Base-by-base conservation (phyloP, 2,329 filamentous ascomycete species). In the Mycosphaerella arachidis region DNA sequence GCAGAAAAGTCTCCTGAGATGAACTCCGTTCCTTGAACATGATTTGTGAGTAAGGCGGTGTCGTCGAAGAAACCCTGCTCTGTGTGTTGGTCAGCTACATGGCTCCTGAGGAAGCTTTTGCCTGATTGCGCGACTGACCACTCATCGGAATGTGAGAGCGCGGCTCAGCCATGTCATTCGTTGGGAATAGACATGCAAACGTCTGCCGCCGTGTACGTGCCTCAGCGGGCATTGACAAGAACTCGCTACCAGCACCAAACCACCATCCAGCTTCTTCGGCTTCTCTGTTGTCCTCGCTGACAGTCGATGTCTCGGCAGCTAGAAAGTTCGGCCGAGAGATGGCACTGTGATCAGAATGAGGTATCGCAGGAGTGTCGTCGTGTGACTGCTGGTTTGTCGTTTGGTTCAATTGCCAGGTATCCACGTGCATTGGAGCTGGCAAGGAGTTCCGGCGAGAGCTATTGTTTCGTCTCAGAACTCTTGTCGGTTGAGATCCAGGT, bases 41-140 rank as follows among this genome's bases (percentile, higher is more conserved):
- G 55, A 31, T 29, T 57, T 8, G 54, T 37, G n/a, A 53, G 54
- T 7, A 56, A 50, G 5, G 58, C 48, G 45, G 53, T 56, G 48
- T 56, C 54, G 20, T 60, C 58, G 48, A 56, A 56, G 18, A 60
- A 40, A 30, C 37, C 48, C 29, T 50, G 52, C 45, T 45, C 37
- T 55, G 24, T 27, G 18, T 8, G 43, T 9, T n/a, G 16, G 29
- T 53, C 13, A 37, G 45, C 13, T 43, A 43, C 40, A n/a, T 43
- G 40, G 12, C 7, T 3, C 31, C 2, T 56, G 24, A 16, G n/a
- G 20, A 30, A 16, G 18, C n/a, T 30, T 29, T 13, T 40, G 24
- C 18, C 24, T 35, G 16, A 12, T 40, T 18, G 16, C n/a, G 10
- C 24, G 5, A 43, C 55, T 12, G 24, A 57, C 46, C 46, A 12